Conservation (phyloP, 225 moss, liverwort and hornwort species). For the Bryum argenteum region DNA sequence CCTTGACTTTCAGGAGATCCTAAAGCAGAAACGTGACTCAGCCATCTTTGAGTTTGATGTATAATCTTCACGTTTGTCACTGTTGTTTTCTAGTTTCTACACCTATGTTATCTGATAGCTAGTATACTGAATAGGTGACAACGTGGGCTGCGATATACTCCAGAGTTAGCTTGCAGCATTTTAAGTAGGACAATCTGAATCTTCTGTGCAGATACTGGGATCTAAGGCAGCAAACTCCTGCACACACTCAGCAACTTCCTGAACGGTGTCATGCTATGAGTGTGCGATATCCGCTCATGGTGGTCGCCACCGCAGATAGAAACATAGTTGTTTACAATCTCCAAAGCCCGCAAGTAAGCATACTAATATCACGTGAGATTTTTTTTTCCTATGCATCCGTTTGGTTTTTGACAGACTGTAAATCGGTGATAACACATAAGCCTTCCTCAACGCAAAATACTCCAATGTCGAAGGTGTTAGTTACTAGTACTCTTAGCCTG, state of each 20-base stretch:
- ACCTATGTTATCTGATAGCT: no score
- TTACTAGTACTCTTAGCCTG: conserved; percentile 15
- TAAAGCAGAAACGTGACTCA: no score
- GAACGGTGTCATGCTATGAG: conserved; percentile 96
- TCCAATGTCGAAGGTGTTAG: neutral
- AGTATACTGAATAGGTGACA: no score
- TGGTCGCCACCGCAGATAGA: conserved; percentile 95
- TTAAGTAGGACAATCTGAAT: conserved; percentile 5
- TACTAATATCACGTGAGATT: neutral
- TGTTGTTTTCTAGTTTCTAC: no score
- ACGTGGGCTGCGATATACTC: no score
- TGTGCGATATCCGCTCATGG: conserved; percentile 98
- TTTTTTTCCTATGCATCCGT: no score
- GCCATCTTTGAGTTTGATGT: no score
- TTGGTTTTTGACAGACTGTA: neutral
- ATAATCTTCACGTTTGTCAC: no score
- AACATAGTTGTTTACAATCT: conserved; percentile 91
- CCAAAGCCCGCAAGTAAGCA: conserved; percentile 82
- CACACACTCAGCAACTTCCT: conserved; percentile 87
- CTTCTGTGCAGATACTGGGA: conserved; percentile 84
- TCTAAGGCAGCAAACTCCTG: conserved; percentile 83
- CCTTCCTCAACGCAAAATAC: conserved; percentile 3
- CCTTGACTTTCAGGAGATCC: no score
- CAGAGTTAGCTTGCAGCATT: neutral
- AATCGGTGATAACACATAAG: neutral